A percentile compares a stretch with the other conserved stretches of the same genome.
Conservation (phyloP, 2,329 filamentous ascomycete genomes). For the Verticillium zaregamsianum region DNA sequence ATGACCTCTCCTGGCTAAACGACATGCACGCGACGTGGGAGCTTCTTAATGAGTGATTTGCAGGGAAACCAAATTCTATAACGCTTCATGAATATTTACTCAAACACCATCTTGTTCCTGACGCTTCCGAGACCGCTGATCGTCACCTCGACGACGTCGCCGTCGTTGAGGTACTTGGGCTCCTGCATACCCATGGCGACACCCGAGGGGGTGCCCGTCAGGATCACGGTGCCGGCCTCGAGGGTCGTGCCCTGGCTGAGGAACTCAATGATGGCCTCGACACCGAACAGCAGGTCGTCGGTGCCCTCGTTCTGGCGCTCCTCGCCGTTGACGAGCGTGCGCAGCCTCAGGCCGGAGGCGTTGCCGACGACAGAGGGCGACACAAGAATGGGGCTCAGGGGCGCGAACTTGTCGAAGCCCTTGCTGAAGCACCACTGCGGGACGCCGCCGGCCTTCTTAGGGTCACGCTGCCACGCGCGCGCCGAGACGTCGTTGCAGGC, state of each 20-base stretch:
- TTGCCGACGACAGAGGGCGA: constrained; percentile 22
- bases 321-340: constrained; percentile 45
- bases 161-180: constrained; percentile 35
- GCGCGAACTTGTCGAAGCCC: constrained; percentile 50
- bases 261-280: constrained; percentile 41
- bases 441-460: constrained; percentile 31
- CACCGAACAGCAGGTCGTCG: constrained; percentile 44
- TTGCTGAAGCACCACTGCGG: constrained; percentile 55
- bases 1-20: constrained; percentile 28
- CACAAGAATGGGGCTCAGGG: constrained; percentile 44
- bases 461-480: constrained; percentile 48
- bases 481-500: constrained; percentile 52
- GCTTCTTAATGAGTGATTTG: constrained; percentile 16
- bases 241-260: constrained; percentile 46
- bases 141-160: constrained; percentile 38
- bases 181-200: constrained; percentile 42
- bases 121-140: constrained; percentile 29
- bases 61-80: neutral
- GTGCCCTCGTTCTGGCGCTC: constrained; percentile 43
- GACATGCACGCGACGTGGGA: constrained; percentile 26
- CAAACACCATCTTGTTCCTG: constrained; percentile 34
- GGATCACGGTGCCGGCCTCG: constrained; percentile 44
- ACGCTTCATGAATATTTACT: constrained; percentile 14
- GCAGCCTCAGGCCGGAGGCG: constrained; percentile 22
- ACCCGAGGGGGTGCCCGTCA: constrained; percentile 43